A percentile compares a stretch with the other conserved stretches of the same genome.
Conservation (phyloP, 2,329 filamentous ascomycete species). For the Botrytis medusae region DNA sequence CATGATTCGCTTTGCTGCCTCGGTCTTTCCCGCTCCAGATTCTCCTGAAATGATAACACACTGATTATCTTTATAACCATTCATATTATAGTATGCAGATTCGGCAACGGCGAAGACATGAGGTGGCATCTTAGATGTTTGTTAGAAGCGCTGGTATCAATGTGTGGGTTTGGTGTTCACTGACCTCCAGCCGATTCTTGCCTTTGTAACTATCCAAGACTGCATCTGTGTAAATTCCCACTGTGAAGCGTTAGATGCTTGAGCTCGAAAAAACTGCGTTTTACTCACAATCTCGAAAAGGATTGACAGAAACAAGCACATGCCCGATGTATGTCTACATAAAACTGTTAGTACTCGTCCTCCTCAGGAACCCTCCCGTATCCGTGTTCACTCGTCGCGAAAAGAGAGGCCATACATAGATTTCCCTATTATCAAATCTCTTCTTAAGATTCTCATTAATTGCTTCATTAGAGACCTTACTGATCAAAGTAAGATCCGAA, state of each 20-base stretch:
- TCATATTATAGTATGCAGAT: constrained; percentile 98
- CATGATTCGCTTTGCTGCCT: constrained; percentile 98
- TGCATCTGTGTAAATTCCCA: constrained; percentile 95
- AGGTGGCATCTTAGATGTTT: constrained; percentile 62
- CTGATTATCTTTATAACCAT: constrained; percentile 97
- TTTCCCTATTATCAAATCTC: constrained; percentile 94
- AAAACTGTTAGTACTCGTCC: constrained; percentile 23
- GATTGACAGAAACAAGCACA: constrained; percentile 98
- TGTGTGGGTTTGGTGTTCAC: constrained; percentile 21
- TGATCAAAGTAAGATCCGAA: constrained; percentile 93
- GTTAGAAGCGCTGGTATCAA: constrained; percentile 10
- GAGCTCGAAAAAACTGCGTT: not conserved
- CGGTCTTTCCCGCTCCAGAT: constrained; percentile 96
- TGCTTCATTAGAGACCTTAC: constrained; percentile 97
- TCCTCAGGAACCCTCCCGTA: not conserved
- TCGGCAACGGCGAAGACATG: constrained; percentile 98
- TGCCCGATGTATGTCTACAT: constrained; percentile 92
- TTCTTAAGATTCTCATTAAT: constrained; percentile 99
- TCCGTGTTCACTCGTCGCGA: constrained; percentile 6
- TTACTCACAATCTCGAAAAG: constrained; percentile 78
- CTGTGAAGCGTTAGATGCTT: constrained; percentile 46
- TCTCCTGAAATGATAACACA: constrained; percentile 99
- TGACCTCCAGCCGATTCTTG: constrained; percentile 88
- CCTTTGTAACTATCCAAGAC: constrained; percentile 93
- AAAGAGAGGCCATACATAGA: constrained; percentile 62